Base-by-base conservation (phyloP, 2,329 filamentous ascomycete genomes). In the Waltergamsia citrina region DNA sequence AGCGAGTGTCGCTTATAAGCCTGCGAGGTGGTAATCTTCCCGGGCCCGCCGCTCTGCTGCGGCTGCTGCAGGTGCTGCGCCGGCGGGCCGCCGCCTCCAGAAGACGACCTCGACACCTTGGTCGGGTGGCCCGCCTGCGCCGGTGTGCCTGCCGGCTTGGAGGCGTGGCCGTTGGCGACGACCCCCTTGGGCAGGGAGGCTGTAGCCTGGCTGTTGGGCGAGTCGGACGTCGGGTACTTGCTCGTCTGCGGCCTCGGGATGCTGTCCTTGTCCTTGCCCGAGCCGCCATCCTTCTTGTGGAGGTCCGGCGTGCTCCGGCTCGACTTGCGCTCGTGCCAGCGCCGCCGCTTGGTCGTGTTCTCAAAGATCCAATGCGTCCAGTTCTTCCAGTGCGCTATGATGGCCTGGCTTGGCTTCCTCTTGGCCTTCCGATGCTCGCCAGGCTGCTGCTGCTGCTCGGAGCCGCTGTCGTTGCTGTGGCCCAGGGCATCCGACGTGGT, bases 1-100 rank as follows among this genome's bases (percentile, higher is more conserved):
- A 93, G 62, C 0, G 87, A 94, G 40, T 86, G 82, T 12, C 86
- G 74, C 48, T 81, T 81, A 49, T 78, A 74, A n/a, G 58, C 42
- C 33, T 59, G 50, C 6, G 56, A 46, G 20, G 57, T 50, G 17
- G 53, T 46, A 20, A 59, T 44, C 34, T 48, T 39, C 27, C 49
- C 41, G 35, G 60, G 42, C 32, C 12, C 35, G 22, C 16, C 9
- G n/a, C 18, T 16, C 12, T 25, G 20, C 20, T 25, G 31, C 3
- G 29, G 36, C 34, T 48, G 42, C 8, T 43, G 46, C 11, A 48
- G 47, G 20, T 51, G 42, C 23, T 55, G 47, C 21, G 32, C 12
- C 19, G 34, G 28, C 8, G 25, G 14, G 25, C 15, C 12, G 12
- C 25, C 10, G 18, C 22, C 29, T 14, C 26, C 14, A 19, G 16